Base-by-base conservation (phyloP, 1,284 basidiomycete species). In the Sanguinoderma infundibulare region DNA sequence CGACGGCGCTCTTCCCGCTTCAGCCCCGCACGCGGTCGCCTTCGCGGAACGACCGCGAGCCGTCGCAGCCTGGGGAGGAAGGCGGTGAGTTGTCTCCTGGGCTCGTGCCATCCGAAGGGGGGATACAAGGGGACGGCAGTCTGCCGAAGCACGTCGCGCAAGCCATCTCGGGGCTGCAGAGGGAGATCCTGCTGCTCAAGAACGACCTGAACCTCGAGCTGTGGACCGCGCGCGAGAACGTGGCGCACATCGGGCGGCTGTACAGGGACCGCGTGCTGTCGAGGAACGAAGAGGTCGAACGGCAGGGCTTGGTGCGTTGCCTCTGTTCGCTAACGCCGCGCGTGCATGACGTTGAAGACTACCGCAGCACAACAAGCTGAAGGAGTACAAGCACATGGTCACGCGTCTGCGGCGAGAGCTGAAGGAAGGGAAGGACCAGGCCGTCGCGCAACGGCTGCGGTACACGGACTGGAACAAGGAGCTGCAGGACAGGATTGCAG, bases 161-260 rank as follows among this genome's bases (percentile, higher is more conserved):
- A 60, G 86, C 86, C 5, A 84, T 94, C 32, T 81, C 87, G 20
- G 81, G 79, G 8, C 75, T 94, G 58, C 92, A 94, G 72, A 81
- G 88, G 47, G 90, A 94, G 69, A 81, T 91, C 2, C 73, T 93
- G 6, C 75, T 93, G 36, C 76, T 94, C 28, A 82, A 87, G 55
- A 92, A 87, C 70, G 91, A 94, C 66, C 83, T 94, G 42, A 92
- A 92, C 70, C 91, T 94, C 61, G 90, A 94, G 75, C 77, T 89
- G 24, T 94, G 91, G 89, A 78, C 91, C 44, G 87, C 90, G 61
- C 79, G 90, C 65, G 86, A 93, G 74, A 92, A 92, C 63, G 82
- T 90, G 55, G 85, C 85, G 71, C 90, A 93, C 67, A 90, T 95
- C 57, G 90, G 88, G n/a, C 80, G 87, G 47, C 74, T 94, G 53